These are phyloP conservation scores for Fusarium protoensiforme DNA, from an alignment of 2,329 filamentous ascomycete genomes.

Conservation along the genomic window DNA sequence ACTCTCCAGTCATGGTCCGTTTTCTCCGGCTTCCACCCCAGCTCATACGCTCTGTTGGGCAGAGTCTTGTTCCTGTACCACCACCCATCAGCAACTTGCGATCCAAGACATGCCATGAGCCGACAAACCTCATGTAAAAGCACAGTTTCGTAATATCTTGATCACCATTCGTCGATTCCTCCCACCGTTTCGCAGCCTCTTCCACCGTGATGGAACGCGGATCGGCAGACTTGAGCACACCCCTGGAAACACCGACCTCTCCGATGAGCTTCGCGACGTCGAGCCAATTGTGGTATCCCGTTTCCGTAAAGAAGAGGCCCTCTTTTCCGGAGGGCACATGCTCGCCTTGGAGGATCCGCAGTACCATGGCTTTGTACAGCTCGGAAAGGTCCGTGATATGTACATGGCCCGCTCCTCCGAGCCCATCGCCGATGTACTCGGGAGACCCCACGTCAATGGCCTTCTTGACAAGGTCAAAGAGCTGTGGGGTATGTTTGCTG, in stretches of 20 bases:
- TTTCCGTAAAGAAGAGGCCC: slow-evolving; percentile 13
- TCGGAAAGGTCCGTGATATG: slow-evolving; percentile 11
- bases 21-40: slow-evolving; percentile 11
- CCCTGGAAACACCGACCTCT: background rate
- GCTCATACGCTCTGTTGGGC: background rate
- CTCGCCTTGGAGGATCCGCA: background rate
- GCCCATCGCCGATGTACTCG: background rate
- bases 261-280: slow-evolving; percentile 4
- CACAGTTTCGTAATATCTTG: background rate
- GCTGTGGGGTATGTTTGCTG: background rate
- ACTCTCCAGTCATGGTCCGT: background rate
- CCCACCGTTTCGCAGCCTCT: background rate
- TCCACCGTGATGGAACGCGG: background rate
- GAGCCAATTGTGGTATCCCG: slow-evolving; percentile 4
- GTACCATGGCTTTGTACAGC: slow-evolving; percentile 11
- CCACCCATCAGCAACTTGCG: background rate
- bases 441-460: background rate
- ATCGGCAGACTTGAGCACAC: background rate
- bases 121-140: slow-evolving; percentile 8
- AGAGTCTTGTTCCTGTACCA: background rate
- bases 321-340: background rate
- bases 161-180: background rate
- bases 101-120: background rate
- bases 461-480: background rate
- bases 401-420: background rate